Percentiles rank a stretch among this genome's conserved stretches.
These are phyloP conservation scores for Grosmannia clavigera DNA, from an alignment of 2,329 filamentous ascomycete species.

Conservation along the genomic window DNA sequence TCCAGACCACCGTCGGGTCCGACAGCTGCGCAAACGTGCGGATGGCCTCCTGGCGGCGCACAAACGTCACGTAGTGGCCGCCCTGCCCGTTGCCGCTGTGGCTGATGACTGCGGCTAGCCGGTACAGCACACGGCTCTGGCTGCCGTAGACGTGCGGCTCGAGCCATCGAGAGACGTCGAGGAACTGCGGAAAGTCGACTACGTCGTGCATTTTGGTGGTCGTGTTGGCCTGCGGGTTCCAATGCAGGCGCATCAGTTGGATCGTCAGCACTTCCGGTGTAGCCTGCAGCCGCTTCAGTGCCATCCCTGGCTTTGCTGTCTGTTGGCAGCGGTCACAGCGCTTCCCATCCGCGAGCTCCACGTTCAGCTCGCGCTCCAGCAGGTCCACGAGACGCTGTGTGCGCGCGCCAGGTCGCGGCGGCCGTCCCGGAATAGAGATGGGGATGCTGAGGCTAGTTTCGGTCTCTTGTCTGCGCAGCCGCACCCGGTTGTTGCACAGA, in stretches of 20 bases:
- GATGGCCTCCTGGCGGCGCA: not conserved
- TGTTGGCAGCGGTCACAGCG: conserved; percentile 5
- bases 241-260: conserved; percentile 1
- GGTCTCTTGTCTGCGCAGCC: not conserved
- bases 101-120: conserved; percentile 9
- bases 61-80: conserved; percentile 10
- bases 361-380: not conserved
- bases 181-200: conserved; percentile 6
- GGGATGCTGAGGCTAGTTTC: not conserved
- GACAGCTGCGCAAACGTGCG: not conserved
- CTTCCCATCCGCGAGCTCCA: not conserved
- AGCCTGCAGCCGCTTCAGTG: conserved; percentile 5
- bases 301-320: not conserved
- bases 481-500: conserved; percentile 3
- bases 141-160: conserved; percentile 7
- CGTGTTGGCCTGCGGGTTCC: accelerated
- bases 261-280: conserved; percentile 9
- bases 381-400: not conserved
- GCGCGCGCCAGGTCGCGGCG: not conserved
- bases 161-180: conserved; percentile 11
- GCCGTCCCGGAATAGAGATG: not conserved
- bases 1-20: not conserved
- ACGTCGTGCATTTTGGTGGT: not conserved
- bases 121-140: conserved; percentile 7
- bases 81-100: not conserved